phyloP scores from a whole-genome alignment of 495 filamentous ascomycete species.

The Penicillium soppii region DNA sequence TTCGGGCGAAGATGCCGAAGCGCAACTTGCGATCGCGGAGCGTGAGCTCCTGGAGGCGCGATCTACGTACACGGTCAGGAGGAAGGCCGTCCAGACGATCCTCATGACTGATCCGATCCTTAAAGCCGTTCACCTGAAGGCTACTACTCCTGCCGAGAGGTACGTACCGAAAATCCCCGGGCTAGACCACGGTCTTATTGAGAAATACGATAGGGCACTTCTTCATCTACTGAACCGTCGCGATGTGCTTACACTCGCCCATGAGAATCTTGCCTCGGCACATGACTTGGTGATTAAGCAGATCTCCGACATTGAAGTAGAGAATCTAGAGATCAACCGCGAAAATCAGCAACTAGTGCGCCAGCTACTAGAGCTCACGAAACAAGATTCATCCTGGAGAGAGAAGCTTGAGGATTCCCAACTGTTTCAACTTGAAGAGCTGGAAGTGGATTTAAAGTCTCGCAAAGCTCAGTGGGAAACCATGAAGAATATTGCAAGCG shows the following conservation, averaged over 20 bases:
- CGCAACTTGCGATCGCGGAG: slow-evolving; percentile 55
- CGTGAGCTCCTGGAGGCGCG: slow-evolving; percentile 66
- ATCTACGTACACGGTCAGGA: slow-evolving; percentile 63
- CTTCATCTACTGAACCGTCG: slow-evolving; percentile 64
- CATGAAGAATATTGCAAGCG: slow-evolving; percentile 72
- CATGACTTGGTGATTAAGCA: slow-evolving; percentile 46
- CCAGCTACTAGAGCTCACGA: slow-evolving; percentile 59
- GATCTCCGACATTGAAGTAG: slow-evolving; percentile 53
- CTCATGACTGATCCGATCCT: slow-evolving; percentile 70
- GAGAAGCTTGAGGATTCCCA: slow-evolving; percentile 50
- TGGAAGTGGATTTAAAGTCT: slow-evolving; percentile 55
- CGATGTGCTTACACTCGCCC: slow-evolving; percentile 60
- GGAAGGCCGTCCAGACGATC: slow-evolving; percentile 63
- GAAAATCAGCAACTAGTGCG: slow-evolving; percentile 63
- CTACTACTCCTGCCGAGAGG: slow-evolving; percentile 66
- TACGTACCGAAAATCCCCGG: slow-evolving; percentile 28
- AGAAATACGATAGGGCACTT: slow-evolving; percentile 52
- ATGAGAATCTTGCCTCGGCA: slow-evolving; percentile 54
- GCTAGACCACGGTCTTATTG: slow-evolving; percentile 1
- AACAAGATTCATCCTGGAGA: slow-evolving; percentile 52
- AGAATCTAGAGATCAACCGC: slow-evolving; percentile 51
- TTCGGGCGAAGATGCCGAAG: slow-evolving; percentile 48
- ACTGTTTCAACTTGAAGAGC: slow-evolving; percentile 51
- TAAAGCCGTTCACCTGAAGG: slow-evolving; percentile 71
- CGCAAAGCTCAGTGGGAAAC: slow-evolving; percentile 65